Evolutionary conservation across 1,284 basidiomycete species (phyloP).

Genomic region (Trichosporon asahii): DNA sequence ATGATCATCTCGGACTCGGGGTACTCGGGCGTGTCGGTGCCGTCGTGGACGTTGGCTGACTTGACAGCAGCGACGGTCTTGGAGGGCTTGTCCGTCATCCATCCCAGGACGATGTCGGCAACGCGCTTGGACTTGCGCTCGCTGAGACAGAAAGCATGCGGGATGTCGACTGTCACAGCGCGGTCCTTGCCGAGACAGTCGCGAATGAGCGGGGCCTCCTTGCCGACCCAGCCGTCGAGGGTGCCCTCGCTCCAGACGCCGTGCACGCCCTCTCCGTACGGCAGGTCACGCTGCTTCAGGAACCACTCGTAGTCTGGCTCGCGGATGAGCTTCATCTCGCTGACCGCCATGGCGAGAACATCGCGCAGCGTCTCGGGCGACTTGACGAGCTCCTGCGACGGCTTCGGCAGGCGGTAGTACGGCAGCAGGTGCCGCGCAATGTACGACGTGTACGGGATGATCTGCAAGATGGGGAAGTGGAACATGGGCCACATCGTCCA

Average conservation of each 20-base stretch:
- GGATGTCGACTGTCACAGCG: slow-evolving; percentile 34
- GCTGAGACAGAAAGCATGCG: slow-evolving; percentile 45
- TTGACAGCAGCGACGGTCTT: background rate
- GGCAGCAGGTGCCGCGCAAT: slow-evolving; percentile 34
- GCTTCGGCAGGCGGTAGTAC: slow-evolving; percentile 30
- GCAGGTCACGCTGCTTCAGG: slow-evolving; percentile 21
- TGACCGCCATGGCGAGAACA: slow-evolving; percentile 40
- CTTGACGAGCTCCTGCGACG: slow-evolving; percentile 39
- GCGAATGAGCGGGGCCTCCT: slow-evolving; percentile 39
- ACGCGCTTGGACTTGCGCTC: slow-evolving; percentile 35
- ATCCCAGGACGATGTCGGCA: slow-evolving; percentile 36
- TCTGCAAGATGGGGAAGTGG: slow-evolving; percentile 30
- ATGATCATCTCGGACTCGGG: slow-evolving; percentile 1
- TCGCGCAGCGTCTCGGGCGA: slow-evolving; percentile 39
- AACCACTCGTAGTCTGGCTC: slow-evolving; percentile 45
- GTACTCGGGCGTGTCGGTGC: background rate
- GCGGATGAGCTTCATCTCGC: slow-evolving; percentile 46
- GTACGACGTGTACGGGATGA: slow-evolving; percentile 28
- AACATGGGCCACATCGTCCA: slow-evolving; percentile 50
- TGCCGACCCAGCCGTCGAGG: slow-evolving; percentile 46
- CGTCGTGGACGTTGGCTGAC: background rate
- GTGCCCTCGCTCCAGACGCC: slow-evolving; percentile 38
- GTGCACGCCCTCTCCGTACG: slow-evolving; percentile 23
- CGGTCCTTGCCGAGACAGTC: slow-evolving; percentile 34
- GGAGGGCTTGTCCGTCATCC: slow-evolving; percentile 22